Evolutionary conservation across 257 asterid species (phyloP), one percentile per base, ranked within the genome.

Genomic region (Rubia yunnanensis): DNA sequence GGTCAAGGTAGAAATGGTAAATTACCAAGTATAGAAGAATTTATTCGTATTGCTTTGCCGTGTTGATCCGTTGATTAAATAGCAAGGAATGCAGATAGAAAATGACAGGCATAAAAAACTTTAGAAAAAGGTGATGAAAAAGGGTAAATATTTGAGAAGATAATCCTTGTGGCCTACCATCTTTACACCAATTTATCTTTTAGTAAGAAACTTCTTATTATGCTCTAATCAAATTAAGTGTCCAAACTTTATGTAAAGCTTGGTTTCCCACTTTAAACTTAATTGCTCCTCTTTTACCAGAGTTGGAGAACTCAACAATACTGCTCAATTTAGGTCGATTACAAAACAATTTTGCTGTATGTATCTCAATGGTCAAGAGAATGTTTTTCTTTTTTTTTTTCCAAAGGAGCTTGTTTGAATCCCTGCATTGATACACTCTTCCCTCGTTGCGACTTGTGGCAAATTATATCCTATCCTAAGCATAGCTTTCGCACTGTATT

Each of bases 141-240:
- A 73, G 68, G 71, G 60, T 8, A 60, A 60, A 72, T 68, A 71
- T 76, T 65, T 79, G 67, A 73, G 70, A 71, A 74, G 82, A 78
- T 82, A 76, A 82, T 73, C 63, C 67, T 60, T 64, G 80, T 72
- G 79, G 68, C 85, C 87, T 69, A 83, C 85, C 76, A 72, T 73
- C 88, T 79, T 81, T 80, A 61, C 83, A 76, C 73, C 69, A 68
- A 74, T 72, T 72, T 67, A 72, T 72, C 83, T 69, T 78, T 79
- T 77, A 52, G 70, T 65, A 55, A 74, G 83, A 80, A 86, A 82
- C 83, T 78, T 77, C 81, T 69, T 69, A 60, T 73, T 77, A 71
- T 82, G 49, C 56, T 63, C 64, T 74, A 79, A 73, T 72, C 74
- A 67, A 57, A 63, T 50, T 59, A 22, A 58, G 67, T 67, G 76